Conservation (phyloP, 371 early-diverging fungal genomes). For the Thermomucor indicae-seudaticae region DNA sequence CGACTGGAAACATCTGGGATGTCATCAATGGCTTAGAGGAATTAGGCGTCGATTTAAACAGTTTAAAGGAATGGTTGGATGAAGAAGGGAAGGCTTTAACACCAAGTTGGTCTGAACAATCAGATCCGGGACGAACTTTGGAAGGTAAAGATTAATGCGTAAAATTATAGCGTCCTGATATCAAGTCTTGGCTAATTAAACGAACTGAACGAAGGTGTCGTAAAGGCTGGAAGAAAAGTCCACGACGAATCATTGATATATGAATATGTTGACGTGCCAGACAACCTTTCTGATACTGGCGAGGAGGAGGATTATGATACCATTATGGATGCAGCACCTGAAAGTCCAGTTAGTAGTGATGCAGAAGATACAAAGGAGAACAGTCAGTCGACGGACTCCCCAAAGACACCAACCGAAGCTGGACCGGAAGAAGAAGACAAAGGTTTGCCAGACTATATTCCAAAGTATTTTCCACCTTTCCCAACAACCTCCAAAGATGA, state of each 20-base stretch:
- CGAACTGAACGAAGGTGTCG: constrained; percentile 1
- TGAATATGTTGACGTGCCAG: constrained; percentile 10
- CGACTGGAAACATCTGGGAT: constrained; percentile 28
- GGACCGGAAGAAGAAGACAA: constrained; percentile 6
- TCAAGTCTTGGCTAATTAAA: not conserved
- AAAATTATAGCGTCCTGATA: not conserved
- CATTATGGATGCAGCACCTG: too few species aligned
- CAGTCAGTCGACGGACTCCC: too few species aligned
- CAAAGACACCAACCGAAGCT: too few species aligned
- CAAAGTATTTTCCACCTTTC: constrained; percentile 39
- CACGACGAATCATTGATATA: constrained; percentile 12
- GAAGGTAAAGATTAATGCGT: constrained; percentile 22
- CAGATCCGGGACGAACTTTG: constrained; percentile 42
- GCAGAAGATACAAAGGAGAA: constrained; percentile 12
- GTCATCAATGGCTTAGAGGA: constrained; percentile 30
- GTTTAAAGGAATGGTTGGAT: constrained; percentile 33
- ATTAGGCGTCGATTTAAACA: constrained; percentile 20
- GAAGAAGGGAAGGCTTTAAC: constrained; percentile 39
- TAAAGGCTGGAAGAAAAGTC: constrained; percentile 5
- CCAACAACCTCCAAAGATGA: constrained; percentile 33
- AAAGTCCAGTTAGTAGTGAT: constrained; percentile 6
- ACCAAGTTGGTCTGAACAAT: constrained; percentile 41
- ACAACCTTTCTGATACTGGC: not conserved
- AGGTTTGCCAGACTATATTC: constrained; percentile 31
- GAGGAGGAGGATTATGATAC: too few species aligned